These are phyloP conservation scores for Aspergillus flavus DNA, from an alignment of 2,329 filamentous ascomycete species.

Conservation along the genomic window DNA sequence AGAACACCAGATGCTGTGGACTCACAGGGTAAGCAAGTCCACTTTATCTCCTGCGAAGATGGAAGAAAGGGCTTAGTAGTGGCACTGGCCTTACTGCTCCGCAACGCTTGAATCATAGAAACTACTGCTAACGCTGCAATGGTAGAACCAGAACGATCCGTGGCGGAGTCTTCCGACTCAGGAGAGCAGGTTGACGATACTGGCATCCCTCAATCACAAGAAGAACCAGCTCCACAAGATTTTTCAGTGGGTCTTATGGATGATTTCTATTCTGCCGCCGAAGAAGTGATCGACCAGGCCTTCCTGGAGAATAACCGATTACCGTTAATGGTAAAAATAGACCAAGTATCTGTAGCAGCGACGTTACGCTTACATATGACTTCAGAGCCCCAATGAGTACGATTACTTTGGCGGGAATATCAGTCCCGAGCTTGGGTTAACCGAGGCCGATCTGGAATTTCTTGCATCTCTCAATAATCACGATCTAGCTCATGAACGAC, in stretches of 20 bases:
- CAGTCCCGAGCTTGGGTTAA: not conserved
- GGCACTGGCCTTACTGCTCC: no score
- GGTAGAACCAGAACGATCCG: not conserved
- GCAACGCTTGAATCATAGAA: not conserved
- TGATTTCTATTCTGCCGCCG: not conserved
- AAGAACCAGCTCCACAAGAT: not conserved
- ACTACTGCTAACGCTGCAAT: not conserved
- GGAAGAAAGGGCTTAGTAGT: accelerated
- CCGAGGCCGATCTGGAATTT: not conserved
- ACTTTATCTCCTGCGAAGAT: no score
- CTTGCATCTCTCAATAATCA: not conserved
- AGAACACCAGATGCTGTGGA: not conserved
- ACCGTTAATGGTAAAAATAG: not conserved
- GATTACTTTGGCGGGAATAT: not conserved
- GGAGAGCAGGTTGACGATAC: not conserved
- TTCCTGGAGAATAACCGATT: not conserved
- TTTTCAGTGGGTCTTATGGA: not conserved
- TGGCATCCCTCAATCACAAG: not conserved
- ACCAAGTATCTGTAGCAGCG: not conserved
- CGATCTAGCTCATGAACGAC: not conserved
- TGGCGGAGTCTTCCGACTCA: not conserved
- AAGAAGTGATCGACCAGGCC: not conserved
- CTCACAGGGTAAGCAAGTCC: not conserved
- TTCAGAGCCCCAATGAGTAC: not conserved
- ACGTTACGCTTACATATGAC: not conserved